Evolutionary conservation across 306 rosid genomes (phyloP), one percentile per base, ranked within the genome.

Genomic region (Vachellia collinsii): DNA sequence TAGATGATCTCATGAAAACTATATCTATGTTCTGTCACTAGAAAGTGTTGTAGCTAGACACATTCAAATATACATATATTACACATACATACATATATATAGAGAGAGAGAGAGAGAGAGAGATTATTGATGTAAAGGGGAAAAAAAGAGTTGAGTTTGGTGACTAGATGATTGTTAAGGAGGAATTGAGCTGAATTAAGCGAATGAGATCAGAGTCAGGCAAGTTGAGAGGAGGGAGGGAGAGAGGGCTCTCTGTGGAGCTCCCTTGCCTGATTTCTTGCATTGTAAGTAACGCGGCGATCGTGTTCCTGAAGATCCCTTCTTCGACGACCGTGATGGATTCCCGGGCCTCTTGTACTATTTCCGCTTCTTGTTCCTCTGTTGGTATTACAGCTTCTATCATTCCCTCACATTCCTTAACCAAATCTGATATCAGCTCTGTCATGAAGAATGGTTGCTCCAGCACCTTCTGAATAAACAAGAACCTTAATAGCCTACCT

Each of bases 151-250:
- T 38, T 41, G 43, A 41, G 8, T 41, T 41, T 41, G 43, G 43
- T 41, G 0, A 41, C 8, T 41, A 41, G 43, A 41, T 41, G 43
- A 41, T 41, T 41, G 43, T 41, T 41, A 41, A 41, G 43, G 43
- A 41, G 75, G 91, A 85, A 86, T 83, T 88, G 73, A 88, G 92
- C 5, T 88, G 92, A 48, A 92, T 61, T 46, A 90, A 85, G 19
- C 69, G 88, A 42, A 84, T 85, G 77, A 94, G 88, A 50, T 94
- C 93, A 54, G 94, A 81, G 1, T 92, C 94, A 5, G 89, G 88
- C 82, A 91, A 80, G 72, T 79, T 87, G 19, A 94, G 93, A 53
- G 98, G 97, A 76, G 98, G 98, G 76, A 94, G 86, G 82, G 98
- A 94, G 51, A 88, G 92, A 3, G 87, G 89, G 48, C 90, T 85